phyloP scores from a whole-genome alignment of 192 early-diverging fungal genomes.

The Linnemannia zychae region DNA sequence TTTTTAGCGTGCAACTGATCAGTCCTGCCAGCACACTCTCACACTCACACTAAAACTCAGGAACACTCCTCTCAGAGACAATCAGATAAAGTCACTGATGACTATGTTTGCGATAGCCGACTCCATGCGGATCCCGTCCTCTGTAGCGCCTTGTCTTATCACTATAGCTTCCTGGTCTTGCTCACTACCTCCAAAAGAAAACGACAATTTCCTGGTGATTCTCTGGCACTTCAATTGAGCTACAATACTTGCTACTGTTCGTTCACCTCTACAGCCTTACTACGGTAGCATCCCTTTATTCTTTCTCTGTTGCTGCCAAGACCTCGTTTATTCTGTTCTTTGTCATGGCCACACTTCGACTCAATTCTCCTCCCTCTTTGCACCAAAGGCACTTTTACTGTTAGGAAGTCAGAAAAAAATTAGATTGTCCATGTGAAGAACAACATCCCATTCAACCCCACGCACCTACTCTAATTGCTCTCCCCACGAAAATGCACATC shows the following conservation, averaged over 20 bases:
- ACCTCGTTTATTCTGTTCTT: background rate
- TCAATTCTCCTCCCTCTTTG: background rate
- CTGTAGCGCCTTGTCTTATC: no score
- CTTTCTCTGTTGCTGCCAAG: background rate
- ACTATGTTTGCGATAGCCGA: background rate
- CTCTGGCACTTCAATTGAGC: no score
- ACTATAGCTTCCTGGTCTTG: background rate
- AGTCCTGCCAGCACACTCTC: background rate
- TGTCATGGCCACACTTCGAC: background rate
- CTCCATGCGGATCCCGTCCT: background rate
- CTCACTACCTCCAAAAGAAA: no score
- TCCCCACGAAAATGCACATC: conserved; percentile 5
- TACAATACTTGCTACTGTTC: background rate
- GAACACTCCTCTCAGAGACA: background rate
- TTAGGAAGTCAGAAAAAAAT: background rate
- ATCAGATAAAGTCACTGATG: background rate
- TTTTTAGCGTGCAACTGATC: background rate
- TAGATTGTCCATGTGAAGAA: background rate
- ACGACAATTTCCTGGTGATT: no score
- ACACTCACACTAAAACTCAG: background rate
- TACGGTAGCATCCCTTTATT: background rate
- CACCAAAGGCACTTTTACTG: background rate
- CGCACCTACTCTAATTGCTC: background rate
- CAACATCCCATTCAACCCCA: background rate
- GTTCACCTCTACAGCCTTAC: background rate